Conservation (phyloP, 2,329 filamentous ascomycete genomes). For the Colletotrichum sp. region DNA sequence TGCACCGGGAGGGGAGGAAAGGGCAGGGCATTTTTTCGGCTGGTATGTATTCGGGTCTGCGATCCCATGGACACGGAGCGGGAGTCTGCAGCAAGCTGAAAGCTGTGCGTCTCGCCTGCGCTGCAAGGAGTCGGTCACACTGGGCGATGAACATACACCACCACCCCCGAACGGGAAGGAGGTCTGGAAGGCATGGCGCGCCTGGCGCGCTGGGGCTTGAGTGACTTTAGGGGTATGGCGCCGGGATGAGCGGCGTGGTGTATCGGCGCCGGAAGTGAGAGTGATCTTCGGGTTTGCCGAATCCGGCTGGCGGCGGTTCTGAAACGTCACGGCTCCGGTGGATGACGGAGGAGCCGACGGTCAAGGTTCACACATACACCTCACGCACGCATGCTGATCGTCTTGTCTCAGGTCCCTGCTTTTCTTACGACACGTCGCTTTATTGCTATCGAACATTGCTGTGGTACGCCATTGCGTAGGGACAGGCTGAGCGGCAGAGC, state of each 20-base stretch:
- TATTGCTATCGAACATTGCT: constrained; percentile 3
- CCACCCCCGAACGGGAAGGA: background rate
- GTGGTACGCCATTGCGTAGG: background rate
- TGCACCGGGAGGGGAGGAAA: background rate
- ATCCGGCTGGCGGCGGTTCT: background rate
- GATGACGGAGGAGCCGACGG: background rate
- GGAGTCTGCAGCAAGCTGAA: background rate
- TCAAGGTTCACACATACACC: background rate
- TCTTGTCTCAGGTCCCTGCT: background rate
- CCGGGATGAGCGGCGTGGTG: background rate
- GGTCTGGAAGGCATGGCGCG: background rate
- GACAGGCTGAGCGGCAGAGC: background rate
- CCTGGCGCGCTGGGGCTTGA: background rate
- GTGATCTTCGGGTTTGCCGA: background rate
- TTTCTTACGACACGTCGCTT: background rate
- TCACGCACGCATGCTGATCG: background rate
- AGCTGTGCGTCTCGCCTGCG: background rate
- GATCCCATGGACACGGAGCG: background rate
- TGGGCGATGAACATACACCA: background rate
- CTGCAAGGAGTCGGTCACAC: background rate
- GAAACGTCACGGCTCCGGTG: background rate
- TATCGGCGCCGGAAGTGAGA: background rate
- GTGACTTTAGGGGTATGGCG: background rate
- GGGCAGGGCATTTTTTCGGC: background rate
- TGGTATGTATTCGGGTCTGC: background rate